A percentile compares a stretch with the other conserved stretches of the same genome.
Evolutionary conservation across 495 filamentous ascomycete genomes (phyloP).

Genomic region (Xanthoparmelia taractica): DNA sequence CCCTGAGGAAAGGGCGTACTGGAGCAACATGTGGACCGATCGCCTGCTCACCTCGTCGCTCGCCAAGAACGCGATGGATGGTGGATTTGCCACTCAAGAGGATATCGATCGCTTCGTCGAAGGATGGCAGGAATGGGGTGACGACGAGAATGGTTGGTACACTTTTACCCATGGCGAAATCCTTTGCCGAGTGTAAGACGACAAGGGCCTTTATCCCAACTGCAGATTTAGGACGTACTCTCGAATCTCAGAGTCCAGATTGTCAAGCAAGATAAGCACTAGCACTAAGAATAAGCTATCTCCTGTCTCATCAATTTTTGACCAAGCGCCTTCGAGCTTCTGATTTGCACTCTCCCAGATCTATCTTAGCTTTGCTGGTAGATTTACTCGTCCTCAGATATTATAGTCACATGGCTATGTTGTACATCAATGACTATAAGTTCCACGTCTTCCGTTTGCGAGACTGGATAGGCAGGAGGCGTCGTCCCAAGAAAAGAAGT

Average conservation of each 20-base stretch:
- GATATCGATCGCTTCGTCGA: slow-evolving; percentile 39
- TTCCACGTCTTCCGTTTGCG: too few relatives aligned
- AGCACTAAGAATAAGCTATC: background rate
- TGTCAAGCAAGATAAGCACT: background rate
- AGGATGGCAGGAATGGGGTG: slow-evolving; percentile 40
- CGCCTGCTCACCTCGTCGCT: slow-evolving; percentile 35
- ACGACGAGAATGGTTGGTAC: slow-evolving; percentile 45
- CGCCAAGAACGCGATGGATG: slow-evolving; percentile 34
- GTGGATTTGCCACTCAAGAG: slow-evolving; percentile 32
- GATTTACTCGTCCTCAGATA: too few relatives aligned
- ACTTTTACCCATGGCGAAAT: slow-evolving; percentile 48
- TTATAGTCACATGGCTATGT: too few relatives aligned
- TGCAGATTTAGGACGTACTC: background rate
- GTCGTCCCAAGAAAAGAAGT: too few relatives aligned
- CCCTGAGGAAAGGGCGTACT: slow-evolving; percentile 39
- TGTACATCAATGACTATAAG: too few relatives aligned
- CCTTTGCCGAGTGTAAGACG: slow-evolving; percentile 33
- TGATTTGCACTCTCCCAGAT: too few relatives aligned
- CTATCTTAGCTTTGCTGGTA: too few relatives aligned
- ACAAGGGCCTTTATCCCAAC: background rate
- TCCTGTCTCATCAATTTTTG: background rate
- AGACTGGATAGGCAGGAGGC: too few relatives aligned
- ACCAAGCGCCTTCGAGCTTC: too few relatives aligned
- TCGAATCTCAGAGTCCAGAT: background rate
- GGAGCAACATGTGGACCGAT: slow-evolving; percentile 42